Conservation (phyloP, 2,329 filamentous ascomycete genomes). For the Teratosphaeria zuluensis region DNA sequence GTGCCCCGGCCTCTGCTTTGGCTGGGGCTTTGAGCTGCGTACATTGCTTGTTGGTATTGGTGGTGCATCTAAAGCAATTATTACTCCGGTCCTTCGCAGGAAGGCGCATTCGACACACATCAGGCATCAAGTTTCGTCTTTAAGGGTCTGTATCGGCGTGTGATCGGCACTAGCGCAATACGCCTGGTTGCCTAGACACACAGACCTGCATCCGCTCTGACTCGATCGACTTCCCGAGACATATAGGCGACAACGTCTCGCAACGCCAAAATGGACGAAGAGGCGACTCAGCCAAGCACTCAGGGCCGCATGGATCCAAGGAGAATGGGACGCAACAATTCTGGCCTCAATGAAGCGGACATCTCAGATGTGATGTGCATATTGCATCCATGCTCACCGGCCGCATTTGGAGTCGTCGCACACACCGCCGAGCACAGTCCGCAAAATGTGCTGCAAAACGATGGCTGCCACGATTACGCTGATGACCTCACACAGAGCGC, state of each 20-base stretch:
- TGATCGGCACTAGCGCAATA: constrained; percentile 1
- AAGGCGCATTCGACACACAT: background rate
- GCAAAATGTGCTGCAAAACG: constrained; percentile 51
- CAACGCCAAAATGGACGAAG: constrained; percentile 3
- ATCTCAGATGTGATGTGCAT: constrained; percentile 84
- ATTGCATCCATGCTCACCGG: constrained; percentile 66
- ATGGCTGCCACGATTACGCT: constrained; percentile 22
- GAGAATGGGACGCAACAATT: constrained; percentile 68
- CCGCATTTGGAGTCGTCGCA: constrained; percentile 62
- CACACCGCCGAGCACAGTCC: constrained; percentile 43
- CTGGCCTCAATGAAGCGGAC: constrained; percentile 72
- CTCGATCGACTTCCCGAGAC: background rate
- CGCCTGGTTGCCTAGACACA: constrained; percentile 5
- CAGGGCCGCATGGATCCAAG: constrained; percentile 75
- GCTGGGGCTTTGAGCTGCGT: background rate
- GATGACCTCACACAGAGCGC: constrained; percentile 19
- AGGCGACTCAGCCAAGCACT: constrained; percentile 36
- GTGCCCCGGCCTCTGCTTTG: background rate
- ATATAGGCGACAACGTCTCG: background rate
- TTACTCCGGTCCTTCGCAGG: background rate
- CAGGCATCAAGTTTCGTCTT: background rate
- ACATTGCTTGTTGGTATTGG: background rate
- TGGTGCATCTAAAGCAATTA: background rate
- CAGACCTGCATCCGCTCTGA: constrained; percentile 2
- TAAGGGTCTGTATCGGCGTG: background rate